Base-by-base conservation (phyloP, 768 basidiomycete genomes). In the Termitomyces sp. region DNA sequence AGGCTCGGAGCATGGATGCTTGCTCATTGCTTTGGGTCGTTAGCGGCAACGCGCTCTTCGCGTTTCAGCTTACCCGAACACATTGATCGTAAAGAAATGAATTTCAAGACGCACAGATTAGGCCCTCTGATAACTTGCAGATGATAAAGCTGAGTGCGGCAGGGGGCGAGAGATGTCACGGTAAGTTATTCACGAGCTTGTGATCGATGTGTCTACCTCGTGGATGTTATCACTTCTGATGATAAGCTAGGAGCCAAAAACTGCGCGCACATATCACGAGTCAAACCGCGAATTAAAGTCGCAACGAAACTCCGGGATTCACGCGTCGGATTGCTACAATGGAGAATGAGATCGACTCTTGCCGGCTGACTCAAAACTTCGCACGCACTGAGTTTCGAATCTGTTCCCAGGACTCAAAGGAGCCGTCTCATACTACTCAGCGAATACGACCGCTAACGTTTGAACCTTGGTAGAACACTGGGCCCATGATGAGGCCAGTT, bases 1-100 rank as follows among this genome's bases (percentile, higher is more conserved):
- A 57, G 56, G 56, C 50, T 47, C 38, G 38, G 51, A 57, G 35
- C 51, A 40, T 46, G 45, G 41, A 26, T 57, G 40, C 53, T 53
- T 42, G 21, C 40, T 26, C 50, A 47, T 42, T 52, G 44, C 35
- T 56, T 46, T 33, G 19, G 44, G 14, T 37, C 31, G 44, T 48
- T 48, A 42, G 19, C 35, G 42, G 35, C 37, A 53, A 48, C 41
- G 46, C 43, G 30, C 40, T 41, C 35, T 26, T 51, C 56, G 47
- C 56, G 51, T 57, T 57, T 48, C 21, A 23, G 14, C 42, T 33
- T 37, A 33, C 49, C 50, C 38, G 37, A 38, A 28, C 51, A 43
- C 50, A 46, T 15, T 19, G 30, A 30, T 38, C 28, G 23, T 41
- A 11, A 31, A 26, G 21, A 47, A 43, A 42, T 26, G 44, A n/a